Percentiles rank a stretch among this genome's conserved stretches.
These are phyloP conservation scores for Citrullus mucosospermus DNA, from an alignment of 306 rosid genomes.

Conservation along the genomic window DNA sequence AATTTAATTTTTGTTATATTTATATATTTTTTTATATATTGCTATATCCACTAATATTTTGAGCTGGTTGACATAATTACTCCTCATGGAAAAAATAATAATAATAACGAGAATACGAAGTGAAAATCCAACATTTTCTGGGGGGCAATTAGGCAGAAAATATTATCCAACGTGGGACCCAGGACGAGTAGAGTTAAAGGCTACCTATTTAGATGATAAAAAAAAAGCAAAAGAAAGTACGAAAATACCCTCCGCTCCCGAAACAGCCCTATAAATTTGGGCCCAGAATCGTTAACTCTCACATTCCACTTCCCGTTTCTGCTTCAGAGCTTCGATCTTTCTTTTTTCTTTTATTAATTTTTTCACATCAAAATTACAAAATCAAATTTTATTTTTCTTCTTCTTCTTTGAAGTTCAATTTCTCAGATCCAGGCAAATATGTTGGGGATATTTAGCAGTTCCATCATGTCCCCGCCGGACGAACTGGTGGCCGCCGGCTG, in stretches of 20 bases:
- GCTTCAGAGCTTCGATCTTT: neutral
- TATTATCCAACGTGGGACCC: neutral
- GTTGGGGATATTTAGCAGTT: conserved; percentile 84
- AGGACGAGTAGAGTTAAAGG: neutral
- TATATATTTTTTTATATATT: no score
- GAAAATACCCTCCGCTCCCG: neutral
- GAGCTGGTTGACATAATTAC: no score
- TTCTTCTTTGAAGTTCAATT: neutral
- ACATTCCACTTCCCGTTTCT: neutral
- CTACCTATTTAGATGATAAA: neutral
- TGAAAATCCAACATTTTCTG: no score
- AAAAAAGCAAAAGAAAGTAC: neutral
- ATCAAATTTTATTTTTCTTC: neutral
- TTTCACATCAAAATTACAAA: neutral
- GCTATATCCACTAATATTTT: no score
- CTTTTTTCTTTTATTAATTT: neutral
- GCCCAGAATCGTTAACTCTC: neutral
- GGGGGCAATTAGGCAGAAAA: no score
- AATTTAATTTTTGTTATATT: no score
- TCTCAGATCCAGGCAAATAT: conserved; percentile 7
- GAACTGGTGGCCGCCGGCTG: conserved; percentile 88
- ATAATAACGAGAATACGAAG: no score
- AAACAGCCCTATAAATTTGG: neutral
- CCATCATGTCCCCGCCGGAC: conserved; percentile 75
- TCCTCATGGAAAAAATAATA: no score